phyloP scores from a whole-genome alignment of 306 rosid genomes.

The Castanea sativa region DNA sequence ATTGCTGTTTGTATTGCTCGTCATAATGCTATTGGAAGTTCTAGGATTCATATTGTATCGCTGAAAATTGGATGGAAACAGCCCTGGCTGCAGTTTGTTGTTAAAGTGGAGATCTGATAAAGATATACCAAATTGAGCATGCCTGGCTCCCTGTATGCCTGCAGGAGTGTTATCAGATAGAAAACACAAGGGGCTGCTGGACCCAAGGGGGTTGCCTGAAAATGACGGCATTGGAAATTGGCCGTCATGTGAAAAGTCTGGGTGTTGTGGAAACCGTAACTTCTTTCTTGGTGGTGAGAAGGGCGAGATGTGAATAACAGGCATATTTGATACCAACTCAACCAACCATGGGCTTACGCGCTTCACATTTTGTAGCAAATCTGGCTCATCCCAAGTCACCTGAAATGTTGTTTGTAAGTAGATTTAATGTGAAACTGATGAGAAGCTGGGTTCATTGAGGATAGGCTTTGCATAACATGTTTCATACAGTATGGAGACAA shows the following conservation, averaged over 20 bases:
- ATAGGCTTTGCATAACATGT: constrained; percentile 1
- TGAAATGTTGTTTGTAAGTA: constrained; percentile 26
- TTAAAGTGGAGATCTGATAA: constrained; percentile 71
- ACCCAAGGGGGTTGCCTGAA: constrained; percentile 81
- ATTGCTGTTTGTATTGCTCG: constrained; percentile 40
- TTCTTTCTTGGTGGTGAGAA: constrained; percentile 87
- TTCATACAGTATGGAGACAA: neutral
- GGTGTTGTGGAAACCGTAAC: constrained; percentile 63
- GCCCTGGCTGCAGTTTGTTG: constrained; percentile 69
- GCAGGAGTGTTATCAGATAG: constrained; percentile 79
- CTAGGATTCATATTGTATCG: constrained; percentile 41
- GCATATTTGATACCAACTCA: constrained; percentile 78
- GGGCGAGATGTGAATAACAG: constrained; percentile 58
- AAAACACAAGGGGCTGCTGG: constrained; percentile 80
- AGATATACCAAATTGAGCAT: constrained; percentile 93
- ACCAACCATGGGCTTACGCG: constrained; percentile 95
- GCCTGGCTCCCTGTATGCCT: constrained; percentile 99
- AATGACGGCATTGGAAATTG: constrained; percentile 59
- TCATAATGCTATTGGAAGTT: constrained; percentile 41
- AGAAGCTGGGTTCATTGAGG: constrained; percentile 13
- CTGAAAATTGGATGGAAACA: constrained; percentile 53
- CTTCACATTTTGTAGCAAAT: constrained; percentile 96
- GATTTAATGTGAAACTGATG: neutral
- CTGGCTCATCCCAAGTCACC: constrained; percentile 99
- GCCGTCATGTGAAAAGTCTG: constrained; percentile 57